Evolutionary conservation across 768 basidiomycete genomes (phyloP).

Genomic region (Floccularia luteovirens): DNA sequence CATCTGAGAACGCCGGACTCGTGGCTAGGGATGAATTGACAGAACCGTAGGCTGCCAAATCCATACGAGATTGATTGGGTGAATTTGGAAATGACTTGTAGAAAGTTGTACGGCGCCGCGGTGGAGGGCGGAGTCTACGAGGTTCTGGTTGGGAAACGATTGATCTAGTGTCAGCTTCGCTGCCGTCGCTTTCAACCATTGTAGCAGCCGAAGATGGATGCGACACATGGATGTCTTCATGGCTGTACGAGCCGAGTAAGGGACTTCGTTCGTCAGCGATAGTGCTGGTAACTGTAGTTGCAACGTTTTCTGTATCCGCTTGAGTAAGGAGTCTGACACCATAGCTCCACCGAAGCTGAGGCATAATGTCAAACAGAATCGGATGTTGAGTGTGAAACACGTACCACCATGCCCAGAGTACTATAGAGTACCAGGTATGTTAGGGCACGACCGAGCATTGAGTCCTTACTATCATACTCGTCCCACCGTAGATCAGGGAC

Average conservation of each 20-base stretch:
- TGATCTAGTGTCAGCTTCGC: not conserved
- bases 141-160: constrained; percentile 2
- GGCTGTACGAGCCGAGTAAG: constrained; percentile 21
- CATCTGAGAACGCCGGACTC: constrained; percentile 12
- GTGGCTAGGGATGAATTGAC: constrained; percentile 10
- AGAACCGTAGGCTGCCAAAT: constrained; percentile 22
- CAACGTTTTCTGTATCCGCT: constrained; percentile 40
- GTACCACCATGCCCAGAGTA: constrained; percentile 91
- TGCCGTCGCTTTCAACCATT: constrained; percentile 4
- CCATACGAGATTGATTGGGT: constrained; percentile 28
- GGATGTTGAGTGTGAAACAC: constrained; percentile 16
- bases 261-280: constrained; percentile 25
- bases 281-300: constrained; percentile 9
- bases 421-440: constrained; percentile 90
- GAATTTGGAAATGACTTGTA: constrained; percentile 67
- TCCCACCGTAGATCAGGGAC: constrained; percentile 83
- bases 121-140: constrained; percentile 8
- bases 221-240: constrained; percentile 7
- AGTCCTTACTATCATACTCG: constrained; percentile 68
- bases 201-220: constrained; percentile 8
- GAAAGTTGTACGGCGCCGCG: constrained; percentile 29
- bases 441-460: constrained; percentile 88
- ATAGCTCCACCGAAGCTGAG: constrained; percentile 85
- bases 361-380: constrained; percentile 1
- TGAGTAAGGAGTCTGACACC: constrained; percentile 78